Evolutionary conservation across 257 asterid genomes (phyloP), one percentile per base, ranked within the genome.

Genomic region (Asclepias syriaca): DNA sequence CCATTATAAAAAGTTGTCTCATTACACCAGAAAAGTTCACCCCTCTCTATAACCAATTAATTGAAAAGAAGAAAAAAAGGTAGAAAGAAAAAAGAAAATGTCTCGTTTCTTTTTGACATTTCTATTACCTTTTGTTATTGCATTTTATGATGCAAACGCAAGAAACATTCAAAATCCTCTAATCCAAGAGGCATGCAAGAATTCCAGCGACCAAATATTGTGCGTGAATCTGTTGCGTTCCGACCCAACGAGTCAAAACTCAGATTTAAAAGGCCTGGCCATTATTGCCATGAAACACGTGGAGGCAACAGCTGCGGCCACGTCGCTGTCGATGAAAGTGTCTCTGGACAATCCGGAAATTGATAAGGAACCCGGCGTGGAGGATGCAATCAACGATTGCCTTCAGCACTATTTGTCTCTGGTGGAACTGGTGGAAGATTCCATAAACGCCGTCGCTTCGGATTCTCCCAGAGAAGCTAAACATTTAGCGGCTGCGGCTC

Each of bases 341-440:
- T 14, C 66, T 2, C 61, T 76, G 4, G 32, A 6, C 8, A 50
- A 40, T 2, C 11, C 74, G 0, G 54, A 54, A 1, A 5, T 6
- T 8, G 68, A 55, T 10, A 37, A 53, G 10, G 65, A 68, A 11
- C 68, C 80, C 1, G 64, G 11, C 0, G 16, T 53, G 53, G 72
- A 73, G 27, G 67, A 78, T 37, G 85, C 90, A 0, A n/a, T 91
- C n/a, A 14, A 46, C 21, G 87, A 89, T 0, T 89, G 97, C 83
- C 14, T 55, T 48, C 89, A 81, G 1, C 88, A 83, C 21, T 89
- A 85, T 79, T 60, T 50, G 10, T 77, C 89, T 0, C 78, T 88
- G 1, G 90, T 80, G 2, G 97, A 89, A 40, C 46, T 91, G 66
- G 78, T 91, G 14, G 96, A 89, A 72, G 88, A 85, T 48, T 80